Evolutionary conservation across 768 basidiomycete genomes (phyloP).

Genomic region (Suillus subaureus): DNA sequence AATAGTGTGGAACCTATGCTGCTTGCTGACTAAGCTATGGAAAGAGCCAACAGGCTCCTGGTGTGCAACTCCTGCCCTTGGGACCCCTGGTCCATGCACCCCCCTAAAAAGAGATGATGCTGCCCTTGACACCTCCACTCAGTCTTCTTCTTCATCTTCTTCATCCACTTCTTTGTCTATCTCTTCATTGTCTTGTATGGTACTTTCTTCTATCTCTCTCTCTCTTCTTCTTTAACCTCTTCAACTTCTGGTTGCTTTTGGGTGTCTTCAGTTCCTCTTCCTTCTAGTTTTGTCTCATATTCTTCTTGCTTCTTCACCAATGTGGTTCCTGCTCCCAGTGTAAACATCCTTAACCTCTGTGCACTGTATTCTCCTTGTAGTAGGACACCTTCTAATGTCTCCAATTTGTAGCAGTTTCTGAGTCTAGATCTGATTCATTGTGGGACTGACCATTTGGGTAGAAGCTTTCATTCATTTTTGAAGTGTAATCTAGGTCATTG

Average conservation of each 20-base stretch:
- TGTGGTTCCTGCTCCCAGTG: conserved; percentile 20
- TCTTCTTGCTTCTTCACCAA: conserved; percentile 13
- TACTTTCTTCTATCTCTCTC: background rate
- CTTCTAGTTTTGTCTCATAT: background rate
- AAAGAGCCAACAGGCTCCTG: too few species aligned
- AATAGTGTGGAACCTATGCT: too few species aligned
- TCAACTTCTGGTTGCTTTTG: background rate
- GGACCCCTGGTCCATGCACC: background rate
- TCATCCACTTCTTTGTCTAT: background rate
- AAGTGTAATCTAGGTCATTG: conserved; percentile 32
- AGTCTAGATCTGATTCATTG: conserved; percentile 14
- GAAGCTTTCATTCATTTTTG: conserved; percentile 29
- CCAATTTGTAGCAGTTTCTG: conserved; percentile 28
- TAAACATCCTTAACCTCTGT: conserved; percentile 22
- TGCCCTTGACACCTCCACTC: background rate
- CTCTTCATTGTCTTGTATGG: background rate
- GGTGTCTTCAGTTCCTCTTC: background rate
- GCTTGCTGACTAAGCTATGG: too few species aligned
- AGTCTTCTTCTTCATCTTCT: background rate
- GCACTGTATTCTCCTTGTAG: conserved; percentile 18
- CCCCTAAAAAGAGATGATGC: background rate
- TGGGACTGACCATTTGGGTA: conserved; percentile 35
- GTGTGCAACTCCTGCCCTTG: too few species aligned
- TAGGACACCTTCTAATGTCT: conserved; percentile 18
- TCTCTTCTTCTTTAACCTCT: background rate